Percentiles rank a stretch among this genome's conserved stretches.
Evolutionary conservation across 257 asterid species (phyloP).

Genomic region (Ligustrum vulgare): DNA sequence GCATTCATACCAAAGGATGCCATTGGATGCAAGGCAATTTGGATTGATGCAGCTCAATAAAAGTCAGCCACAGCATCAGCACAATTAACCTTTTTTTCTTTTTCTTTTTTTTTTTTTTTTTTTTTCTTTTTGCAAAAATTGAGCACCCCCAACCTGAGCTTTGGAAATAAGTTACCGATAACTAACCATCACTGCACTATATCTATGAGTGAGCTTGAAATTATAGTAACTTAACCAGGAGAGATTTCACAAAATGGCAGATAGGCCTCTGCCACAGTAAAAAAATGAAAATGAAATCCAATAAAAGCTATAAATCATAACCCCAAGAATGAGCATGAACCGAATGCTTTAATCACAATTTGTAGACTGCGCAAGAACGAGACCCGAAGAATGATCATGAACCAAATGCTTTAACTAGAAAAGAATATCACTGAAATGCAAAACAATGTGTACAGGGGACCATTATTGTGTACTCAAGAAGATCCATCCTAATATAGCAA

Average conservation of each 20-base stretch:
- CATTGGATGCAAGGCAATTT: slow-evolving; percentile 3
- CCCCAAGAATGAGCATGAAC: not conserved
- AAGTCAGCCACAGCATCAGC: not conserved
- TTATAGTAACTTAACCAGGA: slow-evolving; percentile 47
- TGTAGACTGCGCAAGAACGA: not conserved
- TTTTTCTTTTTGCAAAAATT: not conserved
- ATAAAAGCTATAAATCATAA: not conserved
- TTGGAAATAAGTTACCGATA: not conserved
- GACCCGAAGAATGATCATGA: too few species aligned
- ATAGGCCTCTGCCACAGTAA: slow-evolving; percentile 50
- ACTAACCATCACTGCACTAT: not conserved
- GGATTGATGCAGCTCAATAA: not conserved
- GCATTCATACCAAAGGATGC: not conserved
- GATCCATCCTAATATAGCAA: not conserved
- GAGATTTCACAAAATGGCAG: slow-evolving; percentile 45
- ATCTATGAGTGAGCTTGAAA: slow-evolving; percentile 9
- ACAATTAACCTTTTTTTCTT: not conserved
- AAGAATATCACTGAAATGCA: too few species aligned
- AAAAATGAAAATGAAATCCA: not conserved
- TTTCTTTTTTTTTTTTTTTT: not conserved
- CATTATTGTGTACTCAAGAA: not conserved
- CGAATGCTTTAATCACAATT: not conserved
- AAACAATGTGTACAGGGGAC: too few species aligned
- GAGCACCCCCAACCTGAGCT: not conserved
- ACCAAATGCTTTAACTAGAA: too few species aligned